Evolutionary conservation across 2,329 filamentous ascomycete species (phyloP), one percentile per base, ranked within the genome.

Genomic region (Colletotrichum spinosum): DNA sequence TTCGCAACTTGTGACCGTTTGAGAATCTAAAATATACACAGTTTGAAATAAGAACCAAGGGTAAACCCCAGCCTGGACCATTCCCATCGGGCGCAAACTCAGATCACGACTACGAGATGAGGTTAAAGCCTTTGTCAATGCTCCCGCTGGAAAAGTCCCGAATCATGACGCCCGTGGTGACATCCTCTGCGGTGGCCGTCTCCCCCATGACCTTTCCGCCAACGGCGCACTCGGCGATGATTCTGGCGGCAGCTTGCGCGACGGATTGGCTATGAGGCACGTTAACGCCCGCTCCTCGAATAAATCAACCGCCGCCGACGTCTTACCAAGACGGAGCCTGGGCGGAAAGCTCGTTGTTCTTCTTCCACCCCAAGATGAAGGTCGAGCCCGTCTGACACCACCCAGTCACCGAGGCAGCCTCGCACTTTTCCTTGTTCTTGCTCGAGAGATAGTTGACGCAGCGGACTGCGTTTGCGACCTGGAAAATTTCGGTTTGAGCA

Each of bases 281-380:
- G 25, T 25, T 25, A 25, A 25, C 0, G 13, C 46, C 25, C 2
- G 46, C 9, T 35, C 13, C 7, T 17, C 41, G 35, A 12, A 17
- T 2, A 34, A 9, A 33, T 17, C 8, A 7, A 12, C 35, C 39
- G 12, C 6, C 45, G 13, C 37, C 10, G 8, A 35, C 2, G 6
- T 10, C 37, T 17, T 56, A 56, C 59, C 59, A 61, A 17, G 59
- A 55, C 11, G 59, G 52, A 25, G 45, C 13, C 11, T 45, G 13
- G 13, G 44, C n/a, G 12, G 59, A 61, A 11, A 35, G 7, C 59
- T 44, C 15, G 25, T 52, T 33, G 11, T 35, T 15, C 33, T 56
- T 61, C 10, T 15, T 61, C 59, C 59, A 61, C 42, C 59, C 52
- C n/a, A 56, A 2, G 38, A 61, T 56, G 45, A 61, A 61, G 4